Evolutionary conservation across 306 rosid genomes (phyloP), one percentile per base, ranked within the genome.

Genomic region (Abrus pulchellus): DNA sequence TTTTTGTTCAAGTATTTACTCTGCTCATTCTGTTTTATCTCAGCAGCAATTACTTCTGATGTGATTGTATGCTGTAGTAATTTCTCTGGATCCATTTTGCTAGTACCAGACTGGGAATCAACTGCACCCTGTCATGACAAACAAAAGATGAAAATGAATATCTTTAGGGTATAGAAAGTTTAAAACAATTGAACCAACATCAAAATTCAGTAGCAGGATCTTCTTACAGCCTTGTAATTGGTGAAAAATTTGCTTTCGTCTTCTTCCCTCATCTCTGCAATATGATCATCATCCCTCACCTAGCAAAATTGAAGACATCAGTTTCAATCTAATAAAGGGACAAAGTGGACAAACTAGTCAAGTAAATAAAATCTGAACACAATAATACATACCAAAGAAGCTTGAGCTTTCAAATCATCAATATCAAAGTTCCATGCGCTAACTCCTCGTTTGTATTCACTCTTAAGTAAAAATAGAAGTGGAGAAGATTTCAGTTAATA

Each of bases 371-470:
- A 64, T 33, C 3, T 32, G 32, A 47, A 66, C 5, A 71, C 36
- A 33, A 7, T 8, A 59, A 63, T 49, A 66, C 88, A 79, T 87
- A 93, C 97, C 97, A 85, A 11, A 56, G 97, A 91, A 47, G 97
- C 97, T 84, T 90, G 97, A 52, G 92, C 92, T 87, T 93, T 93
- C 83, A 93, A 85, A 87, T 93, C 97, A 68, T 87, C 93, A 59
- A 93, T 29, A 70, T 93, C 94, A 55, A 93, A 93, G 86, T 93
- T 90, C 97, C 97, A 93, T 38, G 97, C 97, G 54, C 97, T 93
- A 72, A 93, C 97, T 63, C 97, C 97, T 81, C 97, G 94, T 62
- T 93, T 90, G 83, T 93, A 93, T 86, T 93, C 94, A 80, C 97
- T 93, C 97, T 93, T 83, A 59, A 74, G 50, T 2, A 65, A 47